These are phyloP conservation scores for Backusella mclennaniae DNA, from an alignment of 192 early-diverging fungal species.

Conservation along the genomic window DNA sequence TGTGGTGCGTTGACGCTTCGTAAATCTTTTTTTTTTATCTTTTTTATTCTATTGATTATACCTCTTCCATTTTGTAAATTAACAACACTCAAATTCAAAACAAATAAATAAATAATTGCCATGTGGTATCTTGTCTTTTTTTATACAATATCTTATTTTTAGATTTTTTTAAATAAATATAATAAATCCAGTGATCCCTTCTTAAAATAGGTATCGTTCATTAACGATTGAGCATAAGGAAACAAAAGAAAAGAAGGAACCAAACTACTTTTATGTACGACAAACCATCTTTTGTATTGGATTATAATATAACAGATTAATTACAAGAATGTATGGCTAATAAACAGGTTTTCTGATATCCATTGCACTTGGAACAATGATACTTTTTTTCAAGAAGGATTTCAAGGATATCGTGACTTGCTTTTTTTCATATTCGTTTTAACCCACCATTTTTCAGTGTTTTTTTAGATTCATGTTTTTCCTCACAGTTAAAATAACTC, in stretches of 20 bases:
- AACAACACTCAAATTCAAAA: neutral
- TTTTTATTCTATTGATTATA: neutral
- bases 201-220: neutral
- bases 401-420: neutral
- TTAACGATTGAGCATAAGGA: neutral
- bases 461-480: neutral
- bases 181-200: neutral
- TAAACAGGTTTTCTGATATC: neutral
- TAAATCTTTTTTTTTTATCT: neutral
- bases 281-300: neutral
- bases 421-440: neutral
- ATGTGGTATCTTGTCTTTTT: slow-evolving; percentile 1
- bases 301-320: neutral
- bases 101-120: neutral
- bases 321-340: no score
- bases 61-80: neutral
- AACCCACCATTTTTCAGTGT: neutral
- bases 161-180: neutral
- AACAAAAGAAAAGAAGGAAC: neutral
- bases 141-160: neutral
- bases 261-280: neutral
- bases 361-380: neutral
- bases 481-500: neutral
- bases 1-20: slow-evolving; percentile 45
- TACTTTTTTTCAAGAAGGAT: no score